Percentiles rank a stretch among this genome's conserved stretches.
These are phyloP conservation scores for Cenchrus fungigraminus DNA, from an alignment of 176 grass and related monocot genomes.

Conservation along the genomic window DNA sequence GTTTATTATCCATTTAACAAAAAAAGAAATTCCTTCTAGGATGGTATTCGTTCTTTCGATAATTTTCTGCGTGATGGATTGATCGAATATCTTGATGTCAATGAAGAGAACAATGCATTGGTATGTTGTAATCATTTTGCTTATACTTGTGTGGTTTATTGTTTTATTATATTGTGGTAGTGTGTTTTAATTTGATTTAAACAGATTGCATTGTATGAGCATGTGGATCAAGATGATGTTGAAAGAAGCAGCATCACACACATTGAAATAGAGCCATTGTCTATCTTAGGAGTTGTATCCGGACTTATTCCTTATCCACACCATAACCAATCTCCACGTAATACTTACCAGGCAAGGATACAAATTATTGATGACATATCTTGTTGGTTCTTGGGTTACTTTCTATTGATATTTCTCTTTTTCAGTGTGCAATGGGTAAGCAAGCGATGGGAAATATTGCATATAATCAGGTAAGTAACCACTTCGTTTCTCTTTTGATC, in stretches of 20 bases:
- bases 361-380: slow-evolving; percentile 12
- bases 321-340: slow-evolving; percentile 97
- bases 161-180: slow-evolving; percentile 30
- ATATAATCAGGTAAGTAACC: slow-evolving; percentile 79
- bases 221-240: slow-evolving; percentile 75
- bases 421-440: slow-evolving; percentile 98
- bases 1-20: slow-evolving; percentile 31
- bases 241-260: slow-evolving; percentile 78
- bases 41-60: slow-evolving; percentile 85
- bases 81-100: slow-evolving; percentile 96
- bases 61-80: slow-evolving; percentile 92
- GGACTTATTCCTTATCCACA: slow-evolving; percentile 96
- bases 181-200: slow-evolving; percentile 38
- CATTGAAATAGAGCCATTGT: slow-evolving; percentile 93
- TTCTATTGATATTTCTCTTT: slow-evolving; percentile 37
- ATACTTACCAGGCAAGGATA: slow-evolving; percentile 87
- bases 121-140: slow-evolving; percentile 45
- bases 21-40: slow-evolving; percentile 50
- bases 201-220: slow-evolving; percentile 95
- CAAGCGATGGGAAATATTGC: slow-evolving; percentile 99
- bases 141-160: slow-evolving; percentile 29
- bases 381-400: slow-evolving; percentile 17
- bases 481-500: slow-evolving; percentile 29
- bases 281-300: slow-evolving; percentile 85
- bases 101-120: slow-evolving; percentile 97